phyloP scores from a whole-genome alignment of 768 basidiomycete species.

The Hericium erinaceus region DNA sequence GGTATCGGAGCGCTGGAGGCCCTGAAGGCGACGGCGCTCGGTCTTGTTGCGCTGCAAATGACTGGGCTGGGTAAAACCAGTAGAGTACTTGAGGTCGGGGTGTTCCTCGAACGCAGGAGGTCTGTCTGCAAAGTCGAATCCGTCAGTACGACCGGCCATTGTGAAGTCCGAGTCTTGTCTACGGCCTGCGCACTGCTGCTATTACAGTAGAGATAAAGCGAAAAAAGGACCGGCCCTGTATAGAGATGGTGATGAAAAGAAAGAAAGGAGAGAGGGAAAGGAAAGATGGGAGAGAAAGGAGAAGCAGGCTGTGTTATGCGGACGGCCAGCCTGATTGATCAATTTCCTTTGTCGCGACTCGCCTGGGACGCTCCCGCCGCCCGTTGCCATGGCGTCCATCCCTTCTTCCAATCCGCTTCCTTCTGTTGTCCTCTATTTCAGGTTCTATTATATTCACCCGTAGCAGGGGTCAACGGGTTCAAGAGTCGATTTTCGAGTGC shows the following conservation, averaged over 20 bases:
- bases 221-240: conserved; percentile 2
- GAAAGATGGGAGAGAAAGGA: not conserved
- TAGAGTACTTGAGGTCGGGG: conserved; percentile 3
- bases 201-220: not conserved
- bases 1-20: conserved; percentile 60
- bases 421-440: not conserved
- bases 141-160: not conserved
- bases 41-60: conserved; percentile 80
- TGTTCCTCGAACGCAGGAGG: conserved; percentile 8
- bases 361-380: conserved; percentile 2
- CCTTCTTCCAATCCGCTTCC: not conserved
- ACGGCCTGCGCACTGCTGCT: conserved; percentile 2
- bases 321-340: not conserved
- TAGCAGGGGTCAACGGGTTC: too few species aligned
- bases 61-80: conserved; percentile 22
- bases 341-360: not conserved
- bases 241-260: conserved; percentile 1
- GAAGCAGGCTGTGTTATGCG: not conserved
- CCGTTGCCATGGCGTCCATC: conserved; percentile 10
- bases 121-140: conserved; percentile 13
- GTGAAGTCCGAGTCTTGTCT: not conserved
- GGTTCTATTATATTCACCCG: too few species aligned
- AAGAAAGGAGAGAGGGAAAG: not conserved
- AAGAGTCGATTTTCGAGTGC: too few species aligned
- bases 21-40: conserved; percentile 76